Base-by-base conservation (phyloP, 2,329 filamentous ascomycete species). In the Colletotrichum graminicola region DNA sequence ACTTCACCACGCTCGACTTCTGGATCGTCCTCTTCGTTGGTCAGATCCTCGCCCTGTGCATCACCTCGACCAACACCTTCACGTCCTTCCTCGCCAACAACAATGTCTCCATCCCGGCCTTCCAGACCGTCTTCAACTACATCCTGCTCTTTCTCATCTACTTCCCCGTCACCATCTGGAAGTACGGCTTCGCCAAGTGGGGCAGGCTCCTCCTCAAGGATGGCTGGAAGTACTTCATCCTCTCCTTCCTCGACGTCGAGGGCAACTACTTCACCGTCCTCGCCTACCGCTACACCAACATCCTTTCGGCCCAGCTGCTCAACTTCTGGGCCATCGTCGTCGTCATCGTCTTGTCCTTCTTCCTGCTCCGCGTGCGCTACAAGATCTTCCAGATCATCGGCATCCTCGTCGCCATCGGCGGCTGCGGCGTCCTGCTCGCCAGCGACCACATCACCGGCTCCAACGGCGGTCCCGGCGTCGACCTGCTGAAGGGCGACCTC, bases 321-420 rank as follows among this genome's bases (percentile, higher is more conserved):
- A 98, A 98, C 87, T 98, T 98, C 84, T 98, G 95, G 95, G 93
- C 95, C 76, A 98, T 99, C 75, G 93, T 97, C 62, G 91, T 95
- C 73, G 96, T 99, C 29, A 94, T 98, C 26, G 79, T 93, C 73
- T 84, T 98, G 75, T 97, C 94, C 36, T 95, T 97, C 83, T 75
- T 91, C 74, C 86, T 98, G 76, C 89, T 99, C 69, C 88, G 87
- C 75, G 96, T 99, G 55, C 93, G 96, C 77, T 99, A 99, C 87
- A 94, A 94, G 83, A 85, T 89, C 79, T 90, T 93, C 70, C 96
- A 98, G 85, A 90, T 97, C 76, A 76, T 89, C 41, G 96, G 96
- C 67, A 98, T 99, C 80, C 78, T 98, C 60, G 85, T 98, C 80
- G 96, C 93, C 85, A 94, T 95, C 80, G 95, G 94, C 75, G 96